Evolutionary conservation across 1,139 yeast genomes (phyloP), one percentile per base, ranked within the genome.

Genomic region (Suhomyces panamericanus): DNA sequence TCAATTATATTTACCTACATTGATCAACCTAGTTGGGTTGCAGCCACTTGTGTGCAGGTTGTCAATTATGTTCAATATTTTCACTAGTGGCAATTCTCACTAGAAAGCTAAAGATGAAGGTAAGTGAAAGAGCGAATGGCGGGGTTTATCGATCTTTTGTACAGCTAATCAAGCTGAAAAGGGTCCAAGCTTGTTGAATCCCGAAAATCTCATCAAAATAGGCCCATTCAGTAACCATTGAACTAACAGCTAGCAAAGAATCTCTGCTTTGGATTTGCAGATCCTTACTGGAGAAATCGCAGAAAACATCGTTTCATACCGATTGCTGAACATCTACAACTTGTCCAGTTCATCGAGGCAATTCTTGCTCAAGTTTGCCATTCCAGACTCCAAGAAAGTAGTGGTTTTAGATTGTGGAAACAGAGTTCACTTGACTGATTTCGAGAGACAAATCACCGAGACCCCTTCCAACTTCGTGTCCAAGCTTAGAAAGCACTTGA

Each of bases 351-450:
- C 90, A 5, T 74, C 78, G 11, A 78, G 90, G 46, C 91, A 88
- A 48, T 90, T 85, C 58, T 66, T 90, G 46, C 69, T 93, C 55
- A 90, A 88, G 61, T 91, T 93, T 59, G 82, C 89, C 35, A 68
- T 84, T 32, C 96, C 96, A 0, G 96, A 89, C 54, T 83, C 90
- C 11, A 91, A 90, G 63, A 76, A 81, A 50, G 79, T 78, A 39
- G 66, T 91, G 27, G 82, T 91, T 6, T 73, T 91, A 13, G 97
- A 93, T 58, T 88, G 95, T 44, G 99, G 99, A 0, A 83, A 86
- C 60, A 82, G 90, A 51, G 69, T 86, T 16, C 95, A 91, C 62
- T 58, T 83, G 48, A 87, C 97, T 0, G 87, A 84, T 28, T 93
- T 80, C 58, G 88, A 87, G 38, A 78, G 96, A 56, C 85, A 87